Evolutionary conservation across 139 green algal species (phyloP), one percentile per base, ranked within the genome.

Genomic region (Volvox africanus): DNA sequence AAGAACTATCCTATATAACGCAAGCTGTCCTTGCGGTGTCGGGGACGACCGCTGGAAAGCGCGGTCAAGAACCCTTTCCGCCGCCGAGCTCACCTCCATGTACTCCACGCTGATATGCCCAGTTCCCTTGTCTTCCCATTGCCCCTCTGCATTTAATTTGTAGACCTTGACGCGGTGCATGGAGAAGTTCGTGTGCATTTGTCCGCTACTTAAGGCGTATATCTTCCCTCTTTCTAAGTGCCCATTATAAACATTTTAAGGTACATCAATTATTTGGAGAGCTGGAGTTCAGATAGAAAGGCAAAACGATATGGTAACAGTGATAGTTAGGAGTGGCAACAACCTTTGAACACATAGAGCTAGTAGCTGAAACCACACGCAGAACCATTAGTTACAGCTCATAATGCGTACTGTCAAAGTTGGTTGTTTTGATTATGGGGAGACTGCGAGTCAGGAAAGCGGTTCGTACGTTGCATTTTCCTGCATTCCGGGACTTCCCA

Each of bases 91-190:
- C 85, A 99, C 97, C 96, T 99, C 95, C 82, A 99, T 87, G 86
- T 96, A 97, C 90, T 99, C 96, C n/a, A 99, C 93, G 1, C 92
- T 95, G 0, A 99, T 96, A 68, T 97, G 92, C 21, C 98, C 98
- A 3, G 97, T 99, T 18, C 98, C 98, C 68, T 97, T 99, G 92
- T 99, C 98, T 87, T 99, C 97, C 98, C 98, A 99, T 65, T 95
- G 92, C 1, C 97, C 98, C 18, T 97, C 93, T 19, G 96, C 87
- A 69, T 97, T 98, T 1, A 99, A 92, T 26, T 94, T 95, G 86
- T 99, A 99, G 0, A 99, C 94, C 87, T 99, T 99, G 1, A 99
- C 97, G 0, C 97, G 92, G 83, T 97, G 95, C 78, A 86, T 86
- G 22, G 80, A 73, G 55, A 86, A 86, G 50, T 19, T 69, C 37